These are phyloP conservation scores for Pseudoscleropodium purum DNA, from an alignment of 225 moss, liverwort and hornwort species.

Conservation along the genomic window DNA sequence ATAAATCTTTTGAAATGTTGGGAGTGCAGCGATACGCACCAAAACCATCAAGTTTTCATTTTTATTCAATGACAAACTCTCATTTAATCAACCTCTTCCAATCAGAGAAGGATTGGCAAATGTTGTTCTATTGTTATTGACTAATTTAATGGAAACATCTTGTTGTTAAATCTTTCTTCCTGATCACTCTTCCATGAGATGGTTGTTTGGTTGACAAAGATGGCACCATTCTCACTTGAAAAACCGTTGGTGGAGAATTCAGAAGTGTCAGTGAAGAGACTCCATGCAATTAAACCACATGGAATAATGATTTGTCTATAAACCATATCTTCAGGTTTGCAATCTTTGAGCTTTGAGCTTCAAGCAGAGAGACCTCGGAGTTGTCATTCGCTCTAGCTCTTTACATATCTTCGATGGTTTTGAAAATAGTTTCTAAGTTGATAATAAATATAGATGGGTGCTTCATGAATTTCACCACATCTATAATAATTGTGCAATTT, in stretches of 20 bases:
- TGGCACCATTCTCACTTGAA: neutral
- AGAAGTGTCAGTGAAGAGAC: slow-evolving; percentile 46
- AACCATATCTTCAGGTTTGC: slow-evolving; percentile 27
- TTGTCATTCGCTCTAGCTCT: slow-evolving; percentile 39
- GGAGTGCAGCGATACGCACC: slow-evolving; percentile 47
- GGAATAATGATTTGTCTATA: slow-evolving; percentile 20
- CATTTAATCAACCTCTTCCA: slow-evolving; percentile 35
- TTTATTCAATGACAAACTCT: slow-evolving; percentile 20
- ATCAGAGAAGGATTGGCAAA: neutral
- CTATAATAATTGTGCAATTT: slow-evolving; percentile 25
- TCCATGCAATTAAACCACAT: slow-evolving; percentile 51
- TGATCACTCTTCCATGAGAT: slow-evolving; percentile 48
- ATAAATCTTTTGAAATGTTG: slow-evolving; percentile 43
- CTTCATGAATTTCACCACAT: slow-evolving; percentile 25
- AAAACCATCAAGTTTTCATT: slow-evolving; percentile 40
- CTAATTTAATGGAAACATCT: slow-evolving; percentile 27
- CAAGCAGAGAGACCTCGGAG: slow-evolving; percentile 1
- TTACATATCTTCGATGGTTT: slow-evolving; percentile 42
- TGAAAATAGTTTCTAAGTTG: slow-evolving; percentile 41
- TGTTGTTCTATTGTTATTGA: slow-evolving; percentile 23
- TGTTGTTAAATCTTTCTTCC: slow-evolving; percentile 20
- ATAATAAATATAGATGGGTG: slow-evolving; percentile 40
- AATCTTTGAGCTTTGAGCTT: slow-evolving; percentile 9
- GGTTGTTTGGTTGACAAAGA: slow-evolving; percentile 21
- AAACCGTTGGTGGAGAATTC: slow-evolving; percentile 15